A percentile compares a stretch with the other conserved stretches of the same genome.
These are phyloP conservation scores for Colletotrichum destructivum DNA, from an alignment of 2,329 filamentous ascomycete species.

Conservation along the genomic window DNA sequence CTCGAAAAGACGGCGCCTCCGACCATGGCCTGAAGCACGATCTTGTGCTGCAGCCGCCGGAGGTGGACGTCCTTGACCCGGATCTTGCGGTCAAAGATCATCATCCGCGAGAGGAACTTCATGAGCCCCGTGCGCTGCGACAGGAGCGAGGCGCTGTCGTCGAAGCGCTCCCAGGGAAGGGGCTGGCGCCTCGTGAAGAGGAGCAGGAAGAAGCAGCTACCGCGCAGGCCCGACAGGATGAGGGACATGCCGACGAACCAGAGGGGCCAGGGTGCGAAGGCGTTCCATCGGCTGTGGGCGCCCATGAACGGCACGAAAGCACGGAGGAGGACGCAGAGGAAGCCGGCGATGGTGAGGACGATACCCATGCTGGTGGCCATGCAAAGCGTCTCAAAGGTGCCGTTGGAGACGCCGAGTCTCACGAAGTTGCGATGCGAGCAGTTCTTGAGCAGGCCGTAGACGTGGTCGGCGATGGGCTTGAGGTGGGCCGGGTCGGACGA, in stretches of 20 bases:
- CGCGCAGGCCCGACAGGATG: slow-evolving; percentile 60
- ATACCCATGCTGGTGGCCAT: slow-evolving; percentile 61
- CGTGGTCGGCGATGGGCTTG: slow-evolving; percentile 61
- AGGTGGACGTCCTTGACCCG: slow-evolving; percentile 61
- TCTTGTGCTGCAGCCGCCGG: slow-evolving; percentile 60
- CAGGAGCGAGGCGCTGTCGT: slow-evolving; percentile 51
- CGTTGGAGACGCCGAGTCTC: slow-evolving; percentile 68
- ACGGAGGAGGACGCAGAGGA: slow-evolving; percentile 57
- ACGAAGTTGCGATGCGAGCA: slow-evolving; percentile 67
- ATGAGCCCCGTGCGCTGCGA: slow-evolving; percentile 48
- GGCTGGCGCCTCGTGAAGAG: slow-evolving; percentile 62
- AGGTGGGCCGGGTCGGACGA: slow-evolving; percentile 57
- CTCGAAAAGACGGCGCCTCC: slow-evolving; percentile 56
- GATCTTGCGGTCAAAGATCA: slow-evolving; percentile 64
- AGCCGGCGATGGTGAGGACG: slow-evolving; percentile 55
- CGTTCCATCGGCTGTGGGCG: slow-evolving; percentile 58
- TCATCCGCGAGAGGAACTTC: slow-evolving; percentile 54
- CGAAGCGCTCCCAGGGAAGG: slow-evolving; percentile 64
- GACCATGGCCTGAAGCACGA: slow-evolving; percentile 58
- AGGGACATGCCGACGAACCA: slow-evolving; percentile 62
- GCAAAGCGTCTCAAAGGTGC: slow-evolving; percentile 65
- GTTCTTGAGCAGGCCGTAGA: slow-evolving; percentile 61
- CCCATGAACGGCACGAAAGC: slow-evolving; percentile 56
- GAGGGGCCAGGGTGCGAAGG: slow-evolving; percentile 60
- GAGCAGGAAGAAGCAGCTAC: slow-evolving; percentile 64